Evolutionary conservation across 2,329 filamentous ascomycete genomes (phyloP).

Genomic region (Fusarium sp.): DNA sequence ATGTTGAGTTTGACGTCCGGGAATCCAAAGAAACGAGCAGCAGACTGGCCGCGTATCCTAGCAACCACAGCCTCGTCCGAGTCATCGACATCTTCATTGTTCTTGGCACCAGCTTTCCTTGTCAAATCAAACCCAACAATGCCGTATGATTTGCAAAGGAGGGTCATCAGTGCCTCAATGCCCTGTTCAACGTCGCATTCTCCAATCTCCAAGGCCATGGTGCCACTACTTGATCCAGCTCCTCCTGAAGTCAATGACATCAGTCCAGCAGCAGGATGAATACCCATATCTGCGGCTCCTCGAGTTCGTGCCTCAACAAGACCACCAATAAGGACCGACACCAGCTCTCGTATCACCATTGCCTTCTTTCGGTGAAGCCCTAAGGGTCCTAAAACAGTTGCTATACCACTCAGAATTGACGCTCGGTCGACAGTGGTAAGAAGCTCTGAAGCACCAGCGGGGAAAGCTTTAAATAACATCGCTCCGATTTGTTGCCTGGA

Average conservation of each 20-base stretch:
- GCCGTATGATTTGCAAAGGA: slow-evolving; percentile 74
- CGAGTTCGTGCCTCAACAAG: slow-evolving; percentile 91
- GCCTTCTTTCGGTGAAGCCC: slow-evolving; percentile 91
- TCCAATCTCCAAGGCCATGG: slow-evolving; percentile 70
- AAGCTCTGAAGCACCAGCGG: slow-evolving; percentile 73
- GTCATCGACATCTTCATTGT: slow-evolving; percentile 55
- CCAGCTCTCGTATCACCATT: slow-evolving; percentile 86
- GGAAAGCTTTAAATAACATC: slow-evolving; percentile 77
- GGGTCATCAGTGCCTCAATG: slow-evolving; percentile 72
- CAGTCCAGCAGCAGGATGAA: slow-evolving; percentile 91
- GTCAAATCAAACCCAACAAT: slow-evolving; percentile 66
- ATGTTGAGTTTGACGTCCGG: slow-evolving; percentile 86
- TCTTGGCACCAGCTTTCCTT: slow-evolving; percentile 45
- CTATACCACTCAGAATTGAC: slow-evolving; percentile 85
- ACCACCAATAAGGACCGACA: slow-evolving; percentile 84
- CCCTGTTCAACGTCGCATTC: slow-evolving; percentile 76
- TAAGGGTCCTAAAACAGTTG: slow-evolving; percentile 83
- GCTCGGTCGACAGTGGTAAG: slow-evolving; percentile 82
- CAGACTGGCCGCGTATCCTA: slow-evolving; percentile 71
- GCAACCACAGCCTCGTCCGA: slow-evolving; percentile 66
- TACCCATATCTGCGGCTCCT: slow-evolving; percentile 94
- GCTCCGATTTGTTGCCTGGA: slow-evolving; percentile 74
- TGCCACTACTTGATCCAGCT: slow-evolving; percentile 63
- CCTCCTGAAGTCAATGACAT: slow-evolving; percentile 74
- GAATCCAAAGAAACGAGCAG: slow-evolving; percentile 79